phyloP scores from a whole-genome alignment of 805 yeast species.

The Candida xyloterini region DNA sequence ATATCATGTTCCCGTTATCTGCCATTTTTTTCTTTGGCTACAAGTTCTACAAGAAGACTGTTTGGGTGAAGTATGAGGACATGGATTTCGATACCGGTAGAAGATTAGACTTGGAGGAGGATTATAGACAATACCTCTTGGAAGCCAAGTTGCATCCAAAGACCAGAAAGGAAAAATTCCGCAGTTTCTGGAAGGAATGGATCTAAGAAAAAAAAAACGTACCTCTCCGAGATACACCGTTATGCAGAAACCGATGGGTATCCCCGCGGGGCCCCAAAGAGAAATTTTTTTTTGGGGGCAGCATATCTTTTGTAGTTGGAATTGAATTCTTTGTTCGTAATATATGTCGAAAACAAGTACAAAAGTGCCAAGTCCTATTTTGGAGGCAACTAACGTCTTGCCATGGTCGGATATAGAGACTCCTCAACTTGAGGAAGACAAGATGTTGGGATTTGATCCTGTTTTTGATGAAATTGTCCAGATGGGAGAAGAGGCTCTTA shows the following conservation, averaged over 20 bases:
- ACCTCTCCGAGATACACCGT: not conserved
- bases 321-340: not conserved
- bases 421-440: not conserved
- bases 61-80: slow-evolving; percentile 26
- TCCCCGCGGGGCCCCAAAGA: not conserved
- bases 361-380: not conserved
- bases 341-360: not conserved
- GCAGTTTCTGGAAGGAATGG: not conserved
- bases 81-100: slow-evolving; percentile 52
- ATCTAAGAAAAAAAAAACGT: not conserved
- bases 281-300: not conserved
- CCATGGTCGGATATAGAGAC: not conserved
- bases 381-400: not conserved
- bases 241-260: not conserved
- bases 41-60: slow-evolving; percentile 28
- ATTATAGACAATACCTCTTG: not conserved
- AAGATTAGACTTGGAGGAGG: slow-evolving; percentile 29
- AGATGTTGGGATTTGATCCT: not conserved
- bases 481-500: slow-evolving; percentile 30
- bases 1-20: slow-evolving; percentile 58
- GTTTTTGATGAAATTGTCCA: slow-evolving; percentile 34
- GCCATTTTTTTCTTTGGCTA: slow-evolving; percentile 29
- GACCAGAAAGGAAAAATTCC: slow-evolving; percentile 1
- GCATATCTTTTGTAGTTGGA: not conserved
- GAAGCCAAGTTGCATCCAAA: not conserved